phyloP scores from a whole-genome alignment of 1,284 basidiomycete species.

The Thecaphora frezii region DNA sequence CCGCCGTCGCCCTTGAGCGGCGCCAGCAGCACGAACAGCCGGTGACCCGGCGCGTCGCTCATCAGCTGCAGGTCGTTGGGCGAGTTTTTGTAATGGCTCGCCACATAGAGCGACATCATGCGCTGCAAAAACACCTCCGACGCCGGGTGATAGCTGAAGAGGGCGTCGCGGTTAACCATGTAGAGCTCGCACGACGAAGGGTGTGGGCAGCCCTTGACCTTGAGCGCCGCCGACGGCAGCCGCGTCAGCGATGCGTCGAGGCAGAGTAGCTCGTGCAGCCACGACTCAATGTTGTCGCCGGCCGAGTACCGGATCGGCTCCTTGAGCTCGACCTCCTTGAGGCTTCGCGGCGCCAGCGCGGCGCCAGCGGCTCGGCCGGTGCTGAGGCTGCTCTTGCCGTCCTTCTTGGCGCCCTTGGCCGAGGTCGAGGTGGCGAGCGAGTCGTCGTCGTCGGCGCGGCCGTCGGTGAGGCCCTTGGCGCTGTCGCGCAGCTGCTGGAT shows the following conservation, averaged over 20 bases:
- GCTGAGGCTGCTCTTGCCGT: conserved; percentile 31
- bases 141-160: conserved; percentile 96
- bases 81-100: conserved; percentile 98
- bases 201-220: conserved; percentile 67
- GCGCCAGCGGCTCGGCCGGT: conserved; percentile 36
- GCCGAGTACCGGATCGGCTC: conserved; percentile 90
- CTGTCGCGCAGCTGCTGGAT: conserved; percentile 88
- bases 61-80: conserved; percentile 97
- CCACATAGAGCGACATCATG: conserved; percentile 97
- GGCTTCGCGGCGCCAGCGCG: conserved; percentile 67
- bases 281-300: conserved; percentile 88
- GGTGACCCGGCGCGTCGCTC: conserved; percentile 94
- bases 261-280: conserved; percentile 89
- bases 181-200: conserved; percentile 91
- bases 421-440: conserved; percentile 61
- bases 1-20: conserved; percentile 59
- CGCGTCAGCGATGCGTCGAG: conserved; percentile 82
- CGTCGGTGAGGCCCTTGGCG: conserved; percentile 63
- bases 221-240: conserved; percentile 58
- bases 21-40: conserved; percentile 91
- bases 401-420: conserved; percentile 64
- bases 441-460: conserved; percentile 62
- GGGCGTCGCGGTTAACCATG: conserved; percentile 91
- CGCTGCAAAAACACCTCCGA: conserved; percentile 95
- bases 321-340: conserved; percentile 91